Conservation (phyloP, 805 yeast genomes). For the Candida chilensis region DNA sequence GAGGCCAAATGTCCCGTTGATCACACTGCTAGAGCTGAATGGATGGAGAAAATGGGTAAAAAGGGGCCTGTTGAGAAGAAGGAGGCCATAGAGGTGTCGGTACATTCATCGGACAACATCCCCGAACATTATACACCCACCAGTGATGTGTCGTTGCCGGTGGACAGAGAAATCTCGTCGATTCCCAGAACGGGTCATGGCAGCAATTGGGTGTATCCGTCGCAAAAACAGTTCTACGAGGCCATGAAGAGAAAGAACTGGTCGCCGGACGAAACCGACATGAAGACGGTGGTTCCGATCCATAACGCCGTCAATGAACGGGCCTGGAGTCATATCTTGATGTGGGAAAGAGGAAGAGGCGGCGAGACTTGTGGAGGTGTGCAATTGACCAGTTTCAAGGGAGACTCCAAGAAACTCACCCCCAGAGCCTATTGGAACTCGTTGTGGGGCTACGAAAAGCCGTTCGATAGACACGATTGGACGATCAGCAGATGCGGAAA, state of each 20-base stretch:
- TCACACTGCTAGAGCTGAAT: slow-evolving; percentile 46
- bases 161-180: slow-evolving; percentile 69
- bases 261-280: slow-evolving; percentile 74
- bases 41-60: slow-evolving; percentile 34
- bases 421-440: slow-evolving; percentile 77
- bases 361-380: slow-evolving; percentile 76
- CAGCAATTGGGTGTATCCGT: slow-evolving; percentile 88
- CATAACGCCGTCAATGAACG: slow-evolving; percentile 91
- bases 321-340: slow-evolving; percentile 77
- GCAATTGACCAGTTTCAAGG: slow-evolving; percentile 76
- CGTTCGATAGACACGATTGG: slow-evolving; percentile 98
- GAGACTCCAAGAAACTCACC: slow-evolving; percentile 76
- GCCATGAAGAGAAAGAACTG: slow-evolving; percentile 91
- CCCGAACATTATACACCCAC: slow-evolving; percentile 19
- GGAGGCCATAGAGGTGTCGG: slow-evolving; percentile 28
- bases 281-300: slow-evolving; percentile 87
- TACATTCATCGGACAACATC: slow-evolving; percentile 25
- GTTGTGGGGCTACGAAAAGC: slow-evolving; percentile 61
- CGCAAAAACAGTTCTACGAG: slow-evolving; percentile 88
- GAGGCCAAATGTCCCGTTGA: slow-evolving; percentile 60
- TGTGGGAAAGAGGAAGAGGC: slow-evolving; percentile 67
- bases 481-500: slow-evolving; percentile 75
- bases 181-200: slow-evolving; percentile 71
- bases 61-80: slow-evolving; percentile 5
- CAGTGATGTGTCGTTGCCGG: slow-evolving; percentile 38